Evolutionary conservation across 305 asterid species (phyloP).

Genomic region (Fraxinus albicans): DNA sequence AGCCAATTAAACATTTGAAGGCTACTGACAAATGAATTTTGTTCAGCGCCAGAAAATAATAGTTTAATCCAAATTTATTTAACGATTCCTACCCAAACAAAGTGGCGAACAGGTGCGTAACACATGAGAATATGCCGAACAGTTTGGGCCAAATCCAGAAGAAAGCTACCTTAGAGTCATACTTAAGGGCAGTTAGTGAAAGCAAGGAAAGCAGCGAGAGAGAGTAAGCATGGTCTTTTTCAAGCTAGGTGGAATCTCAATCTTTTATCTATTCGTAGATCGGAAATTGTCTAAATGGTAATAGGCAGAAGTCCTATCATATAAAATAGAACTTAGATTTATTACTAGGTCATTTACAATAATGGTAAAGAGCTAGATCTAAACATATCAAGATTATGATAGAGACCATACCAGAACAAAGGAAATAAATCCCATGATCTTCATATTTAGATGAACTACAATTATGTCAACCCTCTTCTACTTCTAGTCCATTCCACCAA

Average conservation of each 20-base stretch:
- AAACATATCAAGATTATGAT: too few relatives aligned
- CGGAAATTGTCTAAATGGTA: not conserved
- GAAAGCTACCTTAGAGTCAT: not conserved
- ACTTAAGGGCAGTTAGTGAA: not conserved
- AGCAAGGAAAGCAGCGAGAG: not conserved
- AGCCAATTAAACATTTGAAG: not conserved
- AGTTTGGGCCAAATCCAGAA: not conserved
- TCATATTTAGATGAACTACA: not conserved
- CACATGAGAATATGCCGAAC: not conserved
- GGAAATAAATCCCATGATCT: too few relatives aligned
- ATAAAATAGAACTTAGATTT: too few relatives aligned
- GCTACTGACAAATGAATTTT: not conserved
- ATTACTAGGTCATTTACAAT: too few relatives aligned
- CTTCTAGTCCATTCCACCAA: not conserved
- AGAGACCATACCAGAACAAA: too few relatives aligned
- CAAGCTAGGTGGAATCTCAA: not conserved
- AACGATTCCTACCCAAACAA: not conserved
- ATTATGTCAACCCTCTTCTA: not conserved
- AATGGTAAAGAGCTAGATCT: too few relatives aligned
- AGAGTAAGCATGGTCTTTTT: not conserved
- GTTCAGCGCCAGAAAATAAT: not conserved
- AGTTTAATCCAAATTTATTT: not conserved
- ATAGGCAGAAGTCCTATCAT: not conserved
- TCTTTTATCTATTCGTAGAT: not conserved
- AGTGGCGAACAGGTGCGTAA: not conserved